Evolutionary conservation across 495 filamentous ascomycete genomes (phyloP).

Genomic region (Hyphodiscus hymeniophilus): DNA sequence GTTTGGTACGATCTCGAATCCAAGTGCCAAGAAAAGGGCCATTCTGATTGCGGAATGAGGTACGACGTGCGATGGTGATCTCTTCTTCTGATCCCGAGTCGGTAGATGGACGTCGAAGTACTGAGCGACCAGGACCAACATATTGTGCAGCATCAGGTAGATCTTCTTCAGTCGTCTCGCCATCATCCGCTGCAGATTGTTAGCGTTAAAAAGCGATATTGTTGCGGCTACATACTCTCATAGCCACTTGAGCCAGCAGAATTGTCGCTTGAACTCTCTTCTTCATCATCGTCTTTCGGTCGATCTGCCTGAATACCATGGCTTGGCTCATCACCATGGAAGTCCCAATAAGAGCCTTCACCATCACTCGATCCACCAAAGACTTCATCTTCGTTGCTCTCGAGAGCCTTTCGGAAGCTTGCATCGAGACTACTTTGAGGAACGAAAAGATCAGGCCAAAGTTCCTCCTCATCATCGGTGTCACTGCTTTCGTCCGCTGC

Average conservation of each 20-base stretch:
- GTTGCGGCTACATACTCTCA: conserved; percentile 52
- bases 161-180: conserved; percentile 82
- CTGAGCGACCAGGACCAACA: conserved; percentile 41
- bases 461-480: conserved; percentile 37
- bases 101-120: conserved; percentile 45
- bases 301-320: background rate
- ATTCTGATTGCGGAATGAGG: background rate
- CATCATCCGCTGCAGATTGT: conserved; percentile 65
- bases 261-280: conserved; percentile 37
- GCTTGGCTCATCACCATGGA: conserved; percentile 10
- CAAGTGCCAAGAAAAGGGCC: conserved; percentile 14
- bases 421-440: conserved; percentile 64
- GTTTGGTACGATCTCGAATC: conserved; percentile 46
- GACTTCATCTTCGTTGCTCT: conserved; percentile 48
- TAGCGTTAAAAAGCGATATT: conserved; percentile 38
- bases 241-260: conserved; percentile 76
- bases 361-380: conserved; percentile 32
- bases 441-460: conserved; percentile 65
- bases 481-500: conserved; percentile 33
- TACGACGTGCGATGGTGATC: conserved; percentile 8
- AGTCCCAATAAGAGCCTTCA: conserved; percentile 25
- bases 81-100: conserved; percentile 31
- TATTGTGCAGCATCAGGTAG: conserved; percentile 48
- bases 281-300: conserved; percentile 34
- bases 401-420: conserved; percentile 58